Base-by-base conservation (phyloP, 306 rosid genomes). In the Quercus suber region DNA sequence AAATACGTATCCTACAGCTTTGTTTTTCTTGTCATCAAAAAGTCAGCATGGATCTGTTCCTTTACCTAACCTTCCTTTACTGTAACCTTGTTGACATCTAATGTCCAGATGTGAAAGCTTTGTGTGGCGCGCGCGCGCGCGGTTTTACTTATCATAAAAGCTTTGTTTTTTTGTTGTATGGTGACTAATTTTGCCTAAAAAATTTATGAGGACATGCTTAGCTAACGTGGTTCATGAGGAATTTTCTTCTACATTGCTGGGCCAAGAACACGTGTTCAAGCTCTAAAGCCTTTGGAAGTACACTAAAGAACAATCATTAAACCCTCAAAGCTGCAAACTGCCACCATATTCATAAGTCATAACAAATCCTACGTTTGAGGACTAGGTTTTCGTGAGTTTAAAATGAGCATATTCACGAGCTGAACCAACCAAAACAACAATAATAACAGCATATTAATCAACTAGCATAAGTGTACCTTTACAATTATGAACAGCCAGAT, bases 41-140 rank as follows among this genome's bases (percentile, higher is more conserved):
- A 70, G 74, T 35, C 80, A 69, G 31, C 67, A 41, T 73, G 37
- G 68, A 72, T 43, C 58, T 35, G 21, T 58, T 73, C 60, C 60
- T 41, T 72, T 25, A 55, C 68, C n/a, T 75, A 4, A 35, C 72
- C 14, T 33, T 67, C 60, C 41, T 37, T 72, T 33, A 55, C 68
- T 25, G 59, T 75, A 3, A 33, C 72, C 25, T 33, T 67, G 14
- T 8, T 67, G 45, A 30, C 45, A 17, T 6, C 5, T 19, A 3
- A 64, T 64, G 41, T 30, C 41, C 70, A 30, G n/a, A 17, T 64
- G 71, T 33, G 49, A 31, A 33, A 35, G 20, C 20, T 28, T 28
- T 65, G 23, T 35, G 31, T 30, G 23, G n/a, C n/a, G n/a, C n/a
- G n/a, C n/a, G n/a, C n/a, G n/a, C n/a, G n/a, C n/a, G n/a, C n/a